These are phyloP conservation scores for Boletus barrowsii DNA, from an alignment of 768 basidiomycete species.

Conservation along the genomic window DNA sequence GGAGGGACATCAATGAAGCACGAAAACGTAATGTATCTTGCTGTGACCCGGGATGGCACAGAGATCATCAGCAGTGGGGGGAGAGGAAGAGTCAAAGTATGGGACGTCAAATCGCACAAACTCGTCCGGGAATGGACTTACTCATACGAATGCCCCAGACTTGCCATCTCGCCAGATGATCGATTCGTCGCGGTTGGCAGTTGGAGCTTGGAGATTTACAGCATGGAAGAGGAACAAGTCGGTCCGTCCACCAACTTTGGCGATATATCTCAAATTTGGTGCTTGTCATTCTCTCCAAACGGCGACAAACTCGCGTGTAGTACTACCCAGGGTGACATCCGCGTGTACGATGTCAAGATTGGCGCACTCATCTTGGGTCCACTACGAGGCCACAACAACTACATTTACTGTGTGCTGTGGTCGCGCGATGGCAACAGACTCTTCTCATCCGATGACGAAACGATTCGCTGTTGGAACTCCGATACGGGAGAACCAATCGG, in stretches of 20 bases:
- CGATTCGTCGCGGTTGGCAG: background rate
- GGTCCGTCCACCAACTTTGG: no score
- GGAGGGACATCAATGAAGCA: background rate
- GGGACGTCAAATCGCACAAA: background rate
- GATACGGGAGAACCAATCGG: no score
- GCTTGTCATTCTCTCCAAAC: background rate
- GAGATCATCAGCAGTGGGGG: background rate
- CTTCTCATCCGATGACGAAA: no score
- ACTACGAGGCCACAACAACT: no score
- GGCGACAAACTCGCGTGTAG: background rate
- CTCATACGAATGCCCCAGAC: accelerated
- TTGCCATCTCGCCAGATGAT: background rate
- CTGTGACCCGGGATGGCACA: background rate
- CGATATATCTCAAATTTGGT: no score
- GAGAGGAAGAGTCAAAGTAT: background rate
- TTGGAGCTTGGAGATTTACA: background rate
- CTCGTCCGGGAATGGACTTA: background rate
- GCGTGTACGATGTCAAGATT: no score
- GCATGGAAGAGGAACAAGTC: background rate
- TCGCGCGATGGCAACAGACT: no score
- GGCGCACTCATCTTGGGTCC: no score
- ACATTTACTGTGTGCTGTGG: no score
- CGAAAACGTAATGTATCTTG: background rate
- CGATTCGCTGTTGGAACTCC: no score
- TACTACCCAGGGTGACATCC: accelerated